Evolutionary conservation across 1,139 yeast species (phyloP), one percentile per base, ranked within the genome.

Genomic region (Ogataea hybrid): DNA sequence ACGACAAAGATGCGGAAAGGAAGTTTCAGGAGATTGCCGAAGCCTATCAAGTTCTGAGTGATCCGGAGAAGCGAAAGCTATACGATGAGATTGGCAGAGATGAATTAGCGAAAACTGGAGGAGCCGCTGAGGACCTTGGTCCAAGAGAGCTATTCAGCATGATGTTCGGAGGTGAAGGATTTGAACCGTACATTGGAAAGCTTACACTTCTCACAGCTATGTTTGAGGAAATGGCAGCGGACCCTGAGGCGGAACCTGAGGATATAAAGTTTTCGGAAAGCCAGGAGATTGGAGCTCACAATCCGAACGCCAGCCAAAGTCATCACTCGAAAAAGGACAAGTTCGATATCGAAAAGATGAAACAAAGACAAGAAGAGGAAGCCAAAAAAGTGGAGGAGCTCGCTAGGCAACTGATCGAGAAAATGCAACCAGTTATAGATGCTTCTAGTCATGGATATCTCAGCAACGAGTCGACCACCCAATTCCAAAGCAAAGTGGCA

Each of bases 121-220:
- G 82, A n/a, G 73, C 80, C 30, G 88, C 88, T 2, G 71, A 69
- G 23, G 81, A 79, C 44, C 86, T 86, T 58, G 97, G 89, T 60
- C 95, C 97, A 0, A 73, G 82, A 35, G 97, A 89, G 61, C 81
- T 87, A 56, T 87, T 89, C 64, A 73, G 85, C n/a, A 77, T 75
- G 69, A 84, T 89, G 28, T 89, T 89, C 64, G 97, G 97, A 35
- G 97, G 97, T 30, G 96, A 86, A 47, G 92, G 94, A 2, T 90
- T 90, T 64, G 78, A 75, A 36, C 85, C 83, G 43, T 84, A 89
- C 84, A 81, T 84, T 49, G 94, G 92, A 2, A 87, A 84, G 49
- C 71, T 84, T 48, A 73, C 82, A 5, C 68, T 83, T 63, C 63
- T 84, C 48, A 75, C 74, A 48, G 84, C 81, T 49, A 64, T 83